Evolutionary conservation across 352 stramenopile genomes (phyloP).

Genomic region (Pythium aphanidermatum): DNA sequence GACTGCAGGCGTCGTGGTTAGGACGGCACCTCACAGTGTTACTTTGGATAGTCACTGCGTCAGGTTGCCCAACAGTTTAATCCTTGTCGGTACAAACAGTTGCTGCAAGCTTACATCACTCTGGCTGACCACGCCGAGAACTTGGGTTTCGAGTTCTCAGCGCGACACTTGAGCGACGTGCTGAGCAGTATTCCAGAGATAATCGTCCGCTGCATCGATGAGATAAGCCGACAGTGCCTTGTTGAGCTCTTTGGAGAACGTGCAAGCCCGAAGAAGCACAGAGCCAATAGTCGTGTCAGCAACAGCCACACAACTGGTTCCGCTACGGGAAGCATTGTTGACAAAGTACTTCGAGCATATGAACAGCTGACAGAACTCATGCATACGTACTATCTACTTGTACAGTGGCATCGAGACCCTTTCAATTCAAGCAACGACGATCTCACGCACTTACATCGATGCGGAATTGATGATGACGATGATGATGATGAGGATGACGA

Average conservation of each 20-base stretch:
- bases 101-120: slow-evolving; percentile 78
- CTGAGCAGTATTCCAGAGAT: slow-evolving; percentile 75
- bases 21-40: neutral
- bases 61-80: slow-evolving; percentile 69
- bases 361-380: slow-evolving; percentile 76
- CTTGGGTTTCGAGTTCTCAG: slow-evolving; percentile 74
- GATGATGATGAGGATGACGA: slow-evolving; percentile 69
- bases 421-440: slow-evolving; percentile 79
- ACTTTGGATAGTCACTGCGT: slow-evolving; percentile 45
- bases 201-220: slow-evolving; percentile 70
- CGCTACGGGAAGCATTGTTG: no score
- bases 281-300: neutral
- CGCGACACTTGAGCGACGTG: slow-evolving; percentile 54
- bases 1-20: neutral
- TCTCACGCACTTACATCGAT: slow-evolving; percentile 67
- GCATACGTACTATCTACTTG: slow-evolving; percentile 86
- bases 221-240: slow-evolving; percentile 50
- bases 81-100: slow-evolving; percentile 63
- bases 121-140: slow-evolving; percentile 72
- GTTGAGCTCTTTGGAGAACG: slow-evolving; percentile 32
- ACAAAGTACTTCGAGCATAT: slow-evolving; percentile 55
- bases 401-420: slow-evolving; percentile 85
- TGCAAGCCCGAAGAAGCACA: slow-evolving; percentile 35
- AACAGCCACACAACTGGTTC: neutral
- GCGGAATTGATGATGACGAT: slow-evolving; percentile 74